phyloP scores from a whole-genome alignment of 2,329 filamentous ascomycete species.

The Emergomyces pasteurianus region DNA sequence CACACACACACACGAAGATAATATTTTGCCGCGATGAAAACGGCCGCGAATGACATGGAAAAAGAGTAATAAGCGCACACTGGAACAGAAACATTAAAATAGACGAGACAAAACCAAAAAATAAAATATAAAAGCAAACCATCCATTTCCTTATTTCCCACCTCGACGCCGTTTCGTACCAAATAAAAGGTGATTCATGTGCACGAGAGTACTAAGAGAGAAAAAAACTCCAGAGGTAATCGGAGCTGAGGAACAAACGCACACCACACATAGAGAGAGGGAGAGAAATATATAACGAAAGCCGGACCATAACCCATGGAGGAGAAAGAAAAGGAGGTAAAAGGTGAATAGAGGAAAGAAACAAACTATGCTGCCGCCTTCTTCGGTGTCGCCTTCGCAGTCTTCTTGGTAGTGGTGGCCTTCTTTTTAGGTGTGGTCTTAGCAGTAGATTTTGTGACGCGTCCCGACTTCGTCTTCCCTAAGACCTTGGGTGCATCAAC shows the following conservation, averaged over 20 bases:
- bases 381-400: constrained; percentile 31
- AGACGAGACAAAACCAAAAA: constrained; percentile 14
- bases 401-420: constrained; percentile 33
- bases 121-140: constrained; percentile 14
- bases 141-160: constrained; percentile 2
- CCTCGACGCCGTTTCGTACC: constrained; percentile 7
- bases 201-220: background rate
- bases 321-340: constrained; percentile 17
- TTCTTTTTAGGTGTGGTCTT: constrained; percentile 33
- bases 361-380: constrained; percentile 27
- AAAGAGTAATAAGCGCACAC: constrained; percentile 8
- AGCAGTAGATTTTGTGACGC: constrained; percentile 58
- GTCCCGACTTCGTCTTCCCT: constrained; percentile 75
- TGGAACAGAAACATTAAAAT: constrained; percentile 11
- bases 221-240: constrained; percentile 5
- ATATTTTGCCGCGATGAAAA: background rate
- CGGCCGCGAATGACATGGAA: background rate
- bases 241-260: background rate
- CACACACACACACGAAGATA: constrained; percentile 16
- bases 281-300: constrained; percentile 2
- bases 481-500: constrained; percentile 59
- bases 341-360: constrained; percentile 18
- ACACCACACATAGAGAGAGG: background rate
- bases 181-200: background rate
- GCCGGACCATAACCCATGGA: constrained; percentile 7